These are phyloP conservation scores for Tetrahymena elliotti DNA, from an alignment of 73 alveolate genomes.

Conservation along the genomic window DNA sequence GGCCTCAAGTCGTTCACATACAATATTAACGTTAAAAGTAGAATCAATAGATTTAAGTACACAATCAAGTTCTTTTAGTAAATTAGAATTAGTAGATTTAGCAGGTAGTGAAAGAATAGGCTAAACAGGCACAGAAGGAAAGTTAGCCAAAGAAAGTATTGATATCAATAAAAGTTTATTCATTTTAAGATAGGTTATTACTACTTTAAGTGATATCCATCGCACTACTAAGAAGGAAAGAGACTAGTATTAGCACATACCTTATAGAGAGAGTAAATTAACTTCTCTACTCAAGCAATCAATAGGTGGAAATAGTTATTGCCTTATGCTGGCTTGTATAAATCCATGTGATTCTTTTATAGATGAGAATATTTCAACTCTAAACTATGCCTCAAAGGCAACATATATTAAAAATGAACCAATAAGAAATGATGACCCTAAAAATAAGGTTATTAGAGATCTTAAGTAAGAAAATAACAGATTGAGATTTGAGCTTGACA, in stretches of 20 bases:
- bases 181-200: slow-evolving; percentile 89
- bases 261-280: slow-evolving; percentile 94
- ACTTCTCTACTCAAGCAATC: slow-evolving; percentile 86
- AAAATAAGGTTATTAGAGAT: slow-evolving; percentile 58
- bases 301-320: slow-evolving; percentile 91
- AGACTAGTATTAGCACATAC: slow-evolving; percentile 43
- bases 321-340: slow-evolving; percentile 94
- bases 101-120: slow-evolving; percentile 96
- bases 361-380: slow-evolving; percentile 90
- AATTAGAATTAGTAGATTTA: slow-evolving; percentile 89
- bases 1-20: slow-evolving; percentile 88
- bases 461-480: slow-evolving; percentile 20
- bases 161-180: slow-evolving; percentile 90
- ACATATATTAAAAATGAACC: slow-evolving; percentile 86
- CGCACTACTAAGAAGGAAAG: slow-evolving; percentile 19
- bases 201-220: slow-evolving; percentile 76
- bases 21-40: slow-evolving; percentile 78
- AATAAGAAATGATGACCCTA: slow-evolving; percentile 84
- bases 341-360: slow-evolving; percentile 77
- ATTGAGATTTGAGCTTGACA: slow-evolving; percentile 1
- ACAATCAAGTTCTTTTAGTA: slow-evolving; percentile 61
- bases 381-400: slow-evolving; percentile 94
- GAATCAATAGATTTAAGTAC: slow-evolving; percentile 68
- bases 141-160: slow-evolving; percentile 84
- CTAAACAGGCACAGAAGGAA: slow-evolving; percentile 82